These are phyloP conservation scores for Hypoxylon sp. DNA, from an alignment of 2,329 filamentous ascomycete species.

Conservation along the genomic window DNA sequence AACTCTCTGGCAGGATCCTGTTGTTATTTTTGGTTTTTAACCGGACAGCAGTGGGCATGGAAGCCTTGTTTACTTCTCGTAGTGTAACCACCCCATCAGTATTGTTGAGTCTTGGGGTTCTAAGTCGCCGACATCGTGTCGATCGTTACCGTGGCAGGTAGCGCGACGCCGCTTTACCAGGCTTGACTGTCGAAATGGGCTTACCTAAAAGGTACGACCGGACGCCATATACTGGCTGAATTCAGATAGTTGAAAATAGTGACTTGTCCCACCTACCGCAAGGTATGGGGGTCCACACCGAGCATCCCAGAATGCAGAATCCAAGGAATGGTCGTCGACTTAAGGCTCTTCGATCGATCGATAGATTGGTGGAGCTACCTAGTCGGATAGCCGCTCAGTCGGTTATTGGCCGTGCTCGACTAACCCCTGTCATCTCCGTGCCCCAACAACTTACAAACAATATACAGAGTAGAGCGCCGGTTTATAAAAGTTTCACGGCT, in stretches of 20 bases:
- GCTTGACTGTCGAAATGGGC: neutral
- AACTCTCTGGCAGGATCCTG: conserved; percentile 1
- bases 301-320: neutral
- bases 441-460: neutral
- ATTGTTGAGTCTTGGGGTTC: neutral
- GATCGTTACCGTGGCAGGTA: neutral
- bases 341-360: conserved; percentile 28
- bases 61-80: conserved; percentile 6
- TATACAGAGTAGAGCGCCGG: no score
- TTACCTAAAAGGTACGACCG: neutral
- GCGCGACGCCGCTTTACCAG: conserved; percentile 17
- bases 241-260: conserved; percentile 11
- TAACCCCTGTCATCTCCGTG: neutral
- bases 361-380: conserved; percentile 5
- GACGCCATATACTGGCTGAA: conserved; percentile 26
- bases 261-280: neutral
- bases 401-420: conserved; percentile 25
- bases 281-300: conserved; percentile 13
- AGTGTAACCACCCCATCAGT: neutral
- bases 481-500: neutral
- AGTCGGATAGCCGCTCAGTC: conserved; percentile 12
- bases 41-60: neutral
- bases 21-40: conserved; percentile 23
- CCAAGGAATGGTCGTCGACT: conserved; percentile 6
- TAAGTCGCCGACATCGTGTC: neutral